Evolutionary conservation across 805 yeast species (phyloP).

Genomic region (Sugiyamaella lignohabitans): DNA sequence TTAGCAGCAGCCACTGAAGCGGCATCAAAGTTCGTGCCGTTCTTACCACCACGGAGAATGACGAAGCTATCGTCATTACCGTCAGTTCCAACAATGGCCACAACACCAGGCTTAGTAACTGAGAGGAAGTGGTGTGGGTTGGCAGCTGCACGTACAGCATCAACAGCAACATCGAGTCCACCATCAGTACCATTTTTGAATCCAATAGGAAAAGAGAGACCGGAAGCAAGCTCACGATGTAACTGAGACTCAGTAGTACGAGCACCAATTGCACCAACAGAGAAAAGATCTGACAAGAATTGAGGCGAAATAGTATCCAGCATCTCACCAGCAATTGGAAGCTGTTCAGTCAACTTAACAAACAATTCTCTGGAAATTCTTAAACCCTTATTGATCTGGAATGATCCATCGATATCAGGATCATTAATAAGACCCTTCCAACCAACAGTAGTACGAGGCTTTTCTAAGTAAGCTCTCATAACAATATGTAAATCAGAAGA

Average conservation of each 20-base stretch:
- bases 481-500: constrained; percentile 74
- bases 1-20: constrained; percentile 63
- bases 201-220: constrained; percentile 95
- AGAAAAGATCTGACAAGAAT: constrained; percentile 85
- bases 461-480: constrained; percentile 97
- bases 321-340: constrained; percentile 97
- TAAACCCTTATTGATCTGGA: constrained; percentile 91
- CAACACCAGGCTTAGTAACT: constrained; percentile 94
- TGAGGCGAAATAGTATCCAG: constrained; percentile 96
- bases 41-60: constrained; percentile 92
- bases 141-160: constrained; percentile 87
- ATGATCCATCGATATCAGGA: constrained; percentile 90
- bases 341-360: constrained; percentile 67
- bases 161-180: constrained; percentile 86
- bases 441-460: constrained; percentile 98
- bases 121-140: constrained; percentile 91
- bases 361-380: constrained; percentile 83
- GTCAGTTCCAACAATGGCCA: constrained; percentile 91
- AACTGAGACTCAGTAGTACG: constrained; percentile 98
- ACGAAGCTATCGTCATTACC: constrained; percentile 90
- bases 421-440: constrained; percentile 98
- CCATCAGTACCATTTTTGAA: constrained; percentile 99
- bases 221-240: constrained; percentile 95
- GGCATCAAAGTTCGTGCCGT: constrained; percentile 84
- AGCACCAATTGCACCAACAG: constrained; percentile 98